These are phyloP conservation scores for Colletotrichum gloeosporioides DNA, from an alignment of 2,329 filamentous ascomycete genomes.

Conservation along the genomic window DNA sequence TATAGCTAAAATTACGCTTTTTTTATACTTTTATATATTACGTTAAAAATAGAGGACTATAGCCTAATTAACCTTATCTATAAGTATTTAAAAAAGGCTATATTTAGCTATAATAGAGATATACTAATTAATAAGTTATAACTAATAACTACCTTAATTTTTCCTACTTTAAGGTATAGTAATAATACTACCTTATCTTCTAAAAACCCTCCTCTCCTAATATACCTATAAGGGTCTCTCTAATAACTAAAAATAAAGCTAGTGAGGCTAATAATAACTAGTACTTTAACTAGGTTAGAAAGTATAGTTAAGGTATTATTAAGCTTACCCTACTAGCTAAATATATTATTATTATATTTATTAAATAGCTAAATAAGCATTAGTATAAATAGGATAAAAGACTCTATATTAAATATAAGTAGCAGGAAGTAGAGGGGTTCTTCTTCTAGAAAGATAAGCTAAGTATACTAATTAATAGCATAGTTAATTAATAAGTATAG, in stretches of 20 bases:
- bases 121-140: background rate
- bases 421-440: background rate
- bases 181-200: background rate
- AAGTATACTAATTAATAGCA: background rate
- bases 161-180: background rate
- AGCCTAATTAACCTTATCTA: background rate
- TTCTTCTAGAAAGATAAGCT: background rate
- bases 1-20: too few relatives aligned
- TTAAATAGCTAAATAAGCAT: background rate
- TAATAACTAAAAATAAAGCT: background rate
- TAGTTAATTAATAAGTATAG: background rate
- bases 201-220: background rate
- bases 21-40: background rate
- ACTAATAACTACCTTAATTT: too few relatives aligned
- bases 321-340: background rate
- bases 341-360: background rate
- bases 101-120: background rate
- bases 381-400: background rate
- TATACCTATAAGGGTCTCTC: background rate
- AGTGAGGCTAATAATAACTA: background rate
- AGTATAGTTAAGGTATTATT: background rate
- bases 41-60: background rate
- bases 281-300: background rate
- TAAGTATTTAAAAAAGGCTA: background rate
- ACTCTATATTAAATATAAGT: background rate